Percentiles rank a stretch among this genome's conserved stretches.
These are phyloP conservation scores for Cryptococcus sp. DNA, from an alignment of 1,284 basidiomycete species.

Conservation along the genomic window DNA sequence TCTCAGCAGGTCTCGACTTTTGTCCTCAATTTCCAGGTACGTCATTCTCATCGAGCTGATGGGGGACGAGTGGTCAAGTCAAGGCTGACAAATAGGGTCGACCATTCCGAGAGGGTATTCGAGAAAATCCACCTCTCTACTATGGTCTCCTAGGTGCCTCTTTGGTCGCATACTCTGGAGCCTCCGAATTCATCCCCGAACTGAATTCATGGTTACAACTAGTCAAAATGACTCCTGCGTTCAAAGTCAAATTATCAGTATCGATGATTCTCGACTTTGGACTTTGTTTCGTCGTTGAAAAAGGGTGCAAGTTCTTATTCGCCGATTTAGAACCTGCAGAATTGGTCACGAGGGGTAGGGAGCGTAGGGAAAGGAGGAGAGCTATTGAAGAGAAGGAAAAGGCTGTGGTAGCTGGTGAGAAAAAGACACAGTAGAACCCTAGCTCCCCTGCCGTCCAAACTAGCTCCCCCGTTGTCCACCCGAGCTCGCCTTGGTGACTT, in stretches of 20 bases:
- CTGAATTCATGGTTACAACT: conserved; percentile 95
- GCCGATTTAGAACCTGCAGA: conserved; percentile 80
- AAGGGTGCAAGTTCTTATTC: conserved; percentile 77
- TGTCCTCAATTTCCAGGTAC: conserved; percentile 88
- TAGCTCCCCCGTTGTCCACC: not conserved
- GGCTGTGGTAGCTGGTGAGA: conserved; percentile 10
- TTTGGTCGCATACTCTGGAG: conserved; percentile 84
- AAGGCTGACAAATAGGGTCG: conserved; percentile 58
- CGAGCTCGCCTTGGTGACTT: not conserved
- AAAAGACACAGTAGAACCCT: conserved; percentile 26
- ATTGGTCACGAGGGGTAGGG: conserved; percentile 76
- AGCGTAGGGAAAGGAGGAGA: conserved; percentile 58
- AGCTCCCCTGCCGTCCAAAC: not conserved
- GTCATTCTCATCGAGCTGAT: not conserved
- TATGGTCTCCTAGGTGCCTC: conserved; percentile 83
- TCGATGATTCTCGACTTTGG: conserved; percentile 85
- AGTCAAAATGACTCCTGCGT: conserved; percentile 83
- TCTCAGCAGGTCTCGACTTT: conserved; percentile 96
- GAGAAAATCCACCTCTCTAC: conserved; percentile 85
- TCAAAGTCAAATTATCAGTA: conserved; percentile 69
- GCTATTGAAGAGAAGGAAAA: conserved; percentile 34
- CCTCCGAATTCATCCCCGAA: conserved; percentile 91
- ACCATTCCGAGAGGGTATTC: conserved; percentile 92
- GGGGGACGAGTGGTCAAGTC: not conserved
- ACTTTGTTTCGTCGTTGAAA: conserved; percentile 82